Conservation (phyloP, 768 basidiomycete species). For the Termitomyces titanicus region DNA sequence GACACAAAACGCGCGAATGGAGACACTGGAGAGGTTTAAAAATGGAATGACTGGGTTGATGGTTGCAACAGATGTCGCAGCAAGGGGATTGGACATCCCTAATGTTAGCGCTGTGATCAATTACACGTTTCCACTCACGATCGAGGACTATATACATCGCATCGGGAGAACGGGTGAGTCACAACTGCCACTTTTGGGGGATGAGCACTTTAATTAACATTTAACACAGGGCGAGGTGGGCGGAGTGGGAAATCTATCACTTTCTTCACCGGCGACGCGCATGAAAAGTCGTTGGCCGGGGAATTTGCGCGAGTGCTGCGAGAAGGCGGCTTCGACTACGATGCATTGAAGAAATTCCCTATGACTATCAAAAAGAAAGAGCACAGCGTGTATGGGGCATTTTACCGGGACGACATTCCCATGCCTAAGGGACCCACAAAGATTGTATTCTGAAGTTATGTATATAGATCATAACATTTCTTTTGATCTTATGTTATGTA, state of each 20-base stretch:
- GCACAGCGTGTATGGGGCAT: slow-evolving; percentile 87
- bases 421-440: slow-evolving; percentile 64
- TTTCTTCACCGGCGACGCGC: slow-evolving; percentile 90
- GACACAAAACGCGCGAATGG: slow-evolving; percentile 79
- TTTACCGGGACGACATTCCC: slow-evolving; percentile 68
- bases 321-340: slow-evolving; percentile 81
- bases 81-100: slow-evolving; percentile 95
- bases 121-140: slow-evolving; percentile 96
- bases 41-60: slow-evolving; percentile 74
- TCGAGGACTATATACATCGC: slow-evolving; percentile 90
- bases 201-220: too few species aligned
- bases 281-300: slow-evolving; percentile 85
- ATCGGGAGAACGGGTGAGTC: slow-evolving; percentile 81
- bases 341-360: slow-evolving; percentile 81
- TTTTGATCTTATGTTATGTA: slow-evolving; percentile 14
- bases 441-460: slow-evolving; percentile 57
- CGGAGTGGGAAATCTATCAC: slow-evolving; percentile 89
- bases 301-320: slow-evolving; percentile 88
- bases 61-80: slow-evolving; percentile 97
- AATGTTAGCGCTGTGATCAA: slow-evolving; percentile 93
- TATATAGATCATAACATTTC: slow-evolving; percentile 1
- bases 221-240: slow-evolving; percentile 73
- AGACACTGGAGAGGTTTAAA: slow-evolving; percentile 84
- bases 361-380: slow-evolving; percentile 97
- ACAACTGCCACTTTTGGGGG: too few species aligned